Percentiles rank a stretch among this genome's conserved stretches.
Conservation (phyloP, 2,329 filamentous ascomycete species). For the Talaromyces atroroseus region DNA sequence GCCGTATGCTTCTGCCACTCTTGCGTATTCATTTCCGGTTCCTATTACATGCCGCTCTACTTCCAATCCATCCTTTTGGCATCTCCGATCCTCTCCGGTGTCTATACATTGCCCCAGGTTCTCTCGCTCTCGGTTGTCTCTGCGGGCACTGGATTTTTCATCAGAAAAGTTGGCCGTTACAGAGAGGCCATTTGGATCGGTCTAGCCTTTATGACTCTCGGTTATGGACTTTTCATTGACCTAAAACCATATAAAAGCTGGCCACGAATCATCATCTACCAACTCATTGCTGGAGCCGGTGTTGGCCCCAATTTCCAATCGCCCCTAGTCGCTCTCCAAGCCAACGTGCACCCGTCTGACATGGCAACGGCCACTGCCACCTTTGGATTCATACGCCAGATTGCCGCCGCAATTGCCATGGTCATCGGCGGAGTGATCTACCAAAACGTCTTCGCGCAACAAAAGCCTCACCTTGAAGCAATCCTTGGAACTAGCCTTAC, state of each 20-base stretch:
- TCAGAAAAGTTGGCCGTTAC: slow-evolving; percentile 67
- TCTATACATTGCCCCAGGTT: slow-evolving; percentile 68
- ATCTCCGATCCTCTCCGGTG: slow-evolving; percentile 64
- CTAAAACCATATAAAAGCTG: slow-evolving; percentile 50
- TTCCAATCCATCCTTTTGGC: slow-evolving; percentile 70
- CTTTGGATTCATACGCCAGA: slow-evolving; percentile 55
- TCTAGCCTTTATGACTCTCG: slow-evolving; percentile 56
- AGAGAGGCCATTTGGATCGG: slow-evolving; percentile 56
- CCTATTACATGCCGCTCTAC: slow-evolving; percentile 80
- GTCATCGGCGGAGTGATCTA: slow-evolving; percentile 53
- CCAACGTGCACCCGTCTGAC: slow-evolving; percentile 54
- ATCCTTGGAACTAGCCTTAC: slow-evolving; percentile 27
- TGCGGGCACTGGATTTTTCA: slow-evolving; percentile 58
- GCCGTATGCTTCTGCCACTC: slow-evolving; percentile 66
- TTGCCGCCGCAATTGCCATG: slow-evolving; percentile 54
- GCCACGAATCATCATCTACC: slow-evolving; percentile 48
- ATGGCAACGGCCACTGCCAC: slow-evolving; percentile 60
- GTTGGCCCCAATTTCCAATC: slow-evolving; percentile 60
- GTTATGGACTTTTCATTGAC: slow-evolving; percentile 61
- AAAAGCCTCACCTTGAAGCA: slow-evolving; percentile 23
- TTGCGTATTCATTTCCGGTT: slow-evolving; percentile 68
- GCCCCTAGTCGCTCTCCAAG: slow-evolving; percentile 60
- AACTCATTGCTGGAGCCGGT: slow-evolving; percentile 57
- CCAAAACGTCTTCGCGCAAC: slow-evolving; percentile 33
- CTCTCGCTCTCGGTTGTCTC: slow-evolving; percentile 62